Evolutionary conservation across 2,329 filamentous ascomycete genomes (phyloP), one percentile per base, ranked within the genome.

Genomic region (Botrytis pseudocinerea): DNA sequence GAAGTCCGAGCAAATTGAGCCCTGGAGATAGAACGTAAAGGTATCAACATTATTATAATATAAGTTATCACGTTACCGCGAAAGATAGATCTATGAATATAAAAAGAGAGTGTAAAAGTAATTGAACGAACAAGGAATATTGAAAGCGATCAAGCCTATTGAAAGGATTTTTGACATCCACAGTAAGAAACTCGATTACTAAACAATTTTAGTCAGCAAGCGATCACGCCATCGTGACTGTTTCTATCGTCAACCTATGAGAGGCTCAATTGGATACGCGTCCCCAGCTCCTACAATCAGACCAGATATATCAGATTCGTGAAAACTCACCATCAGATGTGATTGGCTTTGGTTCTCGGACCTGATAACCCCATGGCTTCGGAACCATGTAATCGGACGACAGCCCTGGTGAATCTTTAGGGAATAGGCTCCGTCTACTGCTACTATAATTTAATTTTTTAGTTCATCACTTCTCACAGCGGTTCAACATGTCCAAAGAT

Each of bases 221-320:
- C 38, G 65, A 68, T 42, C 65, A 68, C 65, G 65, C 51, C 65
- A 68, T 68, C 65, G n/a, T 57, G 65, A 42, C 35, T 16, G 16
- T 2, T 28, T 18, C 32, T 51, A 10, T 62, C 25, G 7, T 40
- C 20, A n/a, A 42, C 59, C 35, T 40, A 40, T 40, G 35, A 61
- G 22, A 38, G 40, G 22, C 59, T 40, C 7, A 28, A 54, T n/a
- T 61, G 59, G 38, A n/a, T 16, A 28, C 51, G 14, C 4, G n/a
- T 16, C 25, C 1, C 25, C 25, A 54, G 14, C 6, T 12, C 25
- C 20, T 25, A 48, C 16, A 14, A 6, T 5, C 12, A 16, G 12
- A 16, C 48, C 25, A 8, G 6, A 54, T 51, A 28, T 28, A 51
- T 51, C 22, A 12, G 22, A 51, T 5, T 25, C 46, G 22, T 25